phyloP scores from a whole-genome alignment of 1,139 yeast genomes.

The Dujonia santamariae region DNA sequence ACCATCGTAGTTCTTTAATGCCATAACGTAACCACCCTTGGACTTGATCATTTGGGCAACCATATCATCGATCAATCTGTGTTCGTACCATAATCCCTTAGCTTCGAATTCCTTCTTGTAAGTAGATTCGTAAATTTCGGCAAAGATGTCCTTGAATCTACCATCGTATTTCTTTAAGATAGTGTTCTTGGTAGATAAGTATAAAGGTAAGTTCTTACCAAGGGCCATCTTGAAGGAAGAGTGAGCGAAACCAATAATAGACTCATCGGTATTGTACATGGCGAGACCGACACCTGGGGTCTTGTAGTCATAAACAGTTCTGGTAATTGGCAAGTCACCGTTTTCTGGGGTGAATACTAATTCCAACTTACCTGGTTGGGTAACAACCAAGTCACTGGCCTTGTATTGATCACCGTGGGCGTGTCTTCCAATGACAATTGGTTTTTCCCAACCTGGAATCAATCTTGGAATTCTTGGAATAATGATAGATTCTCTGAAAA shows the following conservation, averaged over 20 bases:
- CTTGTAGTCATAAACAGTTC: slow-evolving; percentile 57
- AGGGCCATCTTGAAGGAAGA: slow-evolving; percentile 76
- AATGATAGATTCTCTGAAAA: slow-evolving; percentile 79
- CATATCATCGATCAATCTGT: slow-evolving; percentile 83
- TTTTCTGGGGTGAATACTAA: slow-evolving; percentile 61
- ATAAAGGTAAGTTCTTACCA: slow-evolving; percentile 61
- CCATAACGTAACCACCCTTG: slow-evolving; percentile 80
- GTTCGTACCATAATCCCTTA: slow-evolving; percentile 76
- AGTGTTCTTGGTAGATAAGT: slow-evolving; percentile 75
- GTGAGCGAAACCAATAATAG: slow-evolving; percentile 76
- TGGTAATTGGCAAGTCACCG: slow-evolving; percentile 50
- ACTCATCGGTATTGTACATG: slow-evolving; percentile 81
- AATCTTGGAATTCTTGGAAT: slow-evolving; percentile 74
- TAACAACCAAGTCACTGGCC: slow-evolving; percentile 71
- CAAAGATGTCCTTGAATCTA: slow-evolving; percentile 76
- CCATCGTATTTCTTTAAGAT: slow-evolving; percentile 82
- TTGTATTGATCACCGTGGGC: slow-evolving; percentile 85
- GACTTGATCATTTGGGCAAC: slow-evolving; percentile 87
- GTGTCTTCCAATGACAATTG: slow-evolving; percentile 83
- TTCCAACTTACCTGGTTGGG: slow-evolving; percentile 67
- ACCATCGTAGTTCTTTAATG: slow-evolving; percentile 83
- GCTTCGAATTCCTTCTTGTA: slow-evolving; percentile 59
- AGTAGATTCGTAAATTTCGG: slow-evolving; percentile 55
- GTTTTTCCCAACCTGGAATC: slow-evolving; percentile 77
- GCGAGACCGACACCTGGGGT: slow-evolving; percentile 74